A percentile compares a stretch with the other conserved stretches of the same genome.
These are phyloP conservation scores for Fonsecaea erecta DNA, from an alignment of 2,329 filamentous ascomycete genomes.

Conservation along the genomic window DNA sequence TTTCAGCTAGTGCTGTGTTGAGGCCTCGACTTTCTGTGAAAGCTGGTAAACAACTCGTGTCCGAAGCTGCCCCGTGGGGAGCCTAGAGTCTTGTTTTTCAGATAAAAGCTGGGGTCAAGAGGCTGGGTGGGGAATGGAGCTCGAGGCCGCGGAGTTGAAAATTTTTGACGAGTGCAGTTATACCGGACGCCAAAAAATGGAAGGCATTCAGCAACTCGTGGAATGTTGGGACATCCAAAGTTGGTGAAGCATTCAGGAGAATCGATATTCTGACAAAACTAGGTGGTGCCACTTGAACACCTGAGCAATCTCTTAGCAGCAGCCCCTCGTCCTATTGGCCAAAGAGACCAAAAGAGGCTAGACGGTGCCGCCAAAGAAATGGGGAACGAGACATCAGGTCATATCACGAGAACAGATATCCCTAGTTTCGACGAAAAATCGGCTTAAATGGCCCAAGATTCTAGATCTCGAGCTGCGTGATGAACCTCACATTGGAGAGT, in stretches of 20 bases:
- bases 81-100: no score
- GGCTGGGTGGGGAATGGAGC: no score
- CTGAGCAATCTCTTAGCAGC: neutral
- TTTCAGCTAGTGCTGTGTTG: neutral
- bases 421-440: conserved; percentile 46
- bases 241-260: neutral
- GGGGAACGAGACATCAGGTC: neutral
- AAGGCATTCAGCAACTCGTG: neutral
- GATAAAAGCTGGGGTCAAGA: neutral
- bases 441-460: conserved; percentile 44
- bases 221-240: neutral
- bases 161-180: no score
- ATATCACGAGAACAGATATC: conserved; percentile 41
- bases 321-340: neutral
- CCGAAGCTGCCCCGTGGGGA: conserved; percentile 6
- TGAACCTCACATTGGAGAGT: conserved; percentile 37
- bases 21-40: neutral
- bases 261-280: conserved; percentile 14
- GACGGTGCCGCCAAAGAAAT: neutral
- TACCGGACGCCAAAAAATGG: neutral
- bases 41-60: neutral
- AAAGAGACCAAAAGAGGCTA: neutral
- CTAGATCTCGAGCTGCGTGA: conserved; percentile 42
- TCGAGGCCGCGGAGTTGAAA: no score
- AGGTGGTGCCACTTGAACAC: neutral